Evolutionary conservation across 768 basidiomycete genomes (phyloP).

Genomic region (Cyathus striatus): DNA sequence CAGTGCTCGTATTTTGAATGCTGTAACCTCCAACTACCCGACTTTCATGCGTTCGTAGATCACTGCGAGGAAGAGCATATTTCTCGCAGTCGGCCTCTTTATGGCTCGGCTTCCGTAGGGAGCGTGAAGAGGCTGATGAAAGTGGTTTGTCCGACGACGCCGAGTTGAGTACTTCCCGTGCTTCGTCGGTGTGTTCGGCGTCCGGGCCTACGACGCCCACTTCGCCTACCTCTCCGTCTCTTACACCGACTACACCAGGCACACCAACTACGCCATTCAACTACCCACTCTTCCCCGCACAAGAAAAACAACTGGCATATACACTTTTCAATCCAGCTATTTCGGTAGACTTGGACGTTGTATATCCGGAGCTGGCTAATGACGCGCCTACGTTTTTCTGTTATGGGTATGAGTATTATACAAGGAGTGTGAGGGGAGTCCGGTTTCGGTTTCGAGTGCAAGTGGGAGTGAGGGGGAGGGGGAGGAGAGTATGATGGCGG

Average conservation of each 20-base stretch:
- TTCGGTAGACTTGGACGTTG: conserved; percentile 9
- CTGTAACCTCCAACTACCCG: conserved; percentile 37
- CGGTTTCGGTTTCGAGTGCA: too few relatives aligned
- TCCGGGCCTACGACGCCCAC: conserved; percentile 1
- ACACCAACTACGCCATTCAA: neutral
- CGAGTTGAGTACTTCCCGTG: conserved; percentile 6
- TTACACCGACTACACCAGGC: neutral
- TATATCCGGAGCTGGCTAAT: conserved; percentile 7
- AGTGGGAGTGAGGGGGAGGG: too few relatives aligned
- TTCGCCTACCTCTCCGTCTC: neutral
- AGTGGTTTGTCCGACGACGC: conserved; percentile 6
- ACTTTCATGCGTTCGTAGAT: conserved; percentile 45
- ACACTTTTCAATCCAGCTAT: conserved; percentile 11
- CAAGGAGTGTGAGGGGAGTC: neutral
- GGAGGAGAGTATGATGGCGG: too few relatives aligned
- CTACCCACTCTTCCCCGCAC: neutral
- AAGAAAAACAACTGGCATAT: neutral
- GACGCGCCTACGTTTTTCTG: neutral
- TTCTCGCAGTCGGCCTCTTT: conserved; percentile 3
- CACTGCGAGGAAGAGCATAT: conserved; percentile 37
- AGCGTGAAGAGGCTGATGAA: neutral
- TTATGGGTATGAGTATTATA: neutral
- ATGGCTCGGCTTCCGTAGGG: too few relatives aligned
- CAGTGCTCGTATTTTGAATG: conserved; percentile 39
- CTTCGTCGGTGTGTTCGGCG: conserved; percentile 2